A percentile compares a stretch with the other conserved stretches of the same genome.
Evolutionary conservation across 305 asterid genomes (phyloP).

Genomic region (Rubia occidens): DNA sequence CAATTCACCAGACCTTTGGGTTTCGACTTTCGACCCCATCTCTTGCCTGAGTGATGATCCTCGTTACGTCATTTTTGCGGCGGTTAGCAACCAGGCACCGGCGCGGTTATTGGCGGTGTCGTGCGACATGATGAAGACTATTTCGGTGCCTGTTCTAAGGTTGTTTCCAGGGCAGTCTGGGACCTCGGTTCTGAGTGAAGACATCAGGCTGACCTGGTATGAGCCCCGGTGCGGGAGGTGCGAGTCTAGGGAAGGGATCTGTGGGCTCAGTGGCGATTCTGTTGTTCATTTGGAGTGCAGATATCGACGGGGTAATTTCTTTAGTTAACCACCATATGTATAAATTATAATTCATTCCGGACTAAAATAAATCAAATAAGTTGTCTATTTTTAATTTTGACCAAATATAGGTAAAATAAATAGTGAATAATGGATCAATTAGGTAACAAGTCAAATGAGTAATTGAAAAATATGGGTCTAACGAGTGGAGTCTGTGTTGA

Average conservation of each 20-base stretch:
- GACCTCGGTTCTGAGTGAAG: conserved; percentile 38
- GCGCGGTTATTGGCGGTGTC: conserved; percentile 22
- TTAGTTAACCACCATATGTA: background rate
- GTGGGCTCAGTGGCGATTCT: conserved; percentile 25
- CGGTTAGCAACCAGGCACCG: conserved; percentile 21
- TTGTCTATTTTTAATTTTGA: no score
- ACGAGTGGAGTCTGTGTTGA: no score
- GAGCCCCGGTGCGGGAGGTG: conserved; percentile 40
- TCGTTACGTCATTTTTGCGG: conserved; percentile 32
- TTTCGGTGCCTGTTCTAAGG: conserved; percentile 48
- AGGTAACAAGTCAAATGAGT: no score
- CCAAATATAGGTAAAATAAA: no score
- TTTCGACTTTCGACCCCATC: conserved; percentile 33
- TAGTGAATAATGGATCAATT: no score
- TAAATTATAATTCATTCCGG: no score
- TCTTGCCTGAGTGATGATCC: conserved; percentile 28
- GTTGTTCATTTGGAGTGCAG: conserved; percentile 28
- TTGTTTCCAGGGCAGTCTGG: conserved; percentile 23
- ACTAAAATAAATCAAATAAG: no score
- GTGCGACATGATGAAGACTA: conserved; percentile 26
- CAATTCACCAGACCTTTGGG: background rate
- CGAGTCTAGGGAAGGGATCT: conserved; percentile 34
- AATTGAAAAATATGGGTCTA: no score
- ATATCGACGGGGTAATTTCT: background rate
- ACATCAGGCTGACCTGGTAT: conserved; percentile 34